Conservation (phyloP, 2,329 filamentous ascomycete genomes). For the Phoma sp. region DNA sequence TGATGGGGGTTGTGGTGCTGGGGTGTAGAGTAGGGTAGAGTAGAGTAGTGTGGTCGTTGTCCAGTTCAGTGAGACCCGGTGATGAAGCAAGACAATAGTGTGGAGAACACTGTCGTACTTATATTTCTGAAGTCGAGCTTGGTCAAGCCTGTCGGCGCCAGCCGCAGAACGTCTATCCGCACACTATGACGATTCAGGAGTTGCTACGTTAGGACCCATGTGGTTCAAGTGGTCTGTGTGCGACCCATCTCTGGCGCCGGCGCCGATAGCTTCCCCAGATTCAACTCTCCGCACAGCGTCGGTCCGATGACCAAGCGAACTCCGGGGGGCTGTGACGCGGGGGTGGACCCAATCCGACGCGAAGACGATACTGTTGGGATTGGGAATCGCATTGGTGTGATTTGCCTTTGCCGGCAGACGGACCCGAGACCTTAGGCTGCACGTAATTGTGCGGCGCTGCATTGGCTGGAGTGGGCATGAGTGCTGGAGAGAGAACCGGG, state of each 20-base stretch:
- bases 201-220: slow-evolving; percentile 12
- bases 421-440: slow-evolving; percentile 3
- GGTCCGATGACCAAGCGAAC: slow-evolving; percentile 11
- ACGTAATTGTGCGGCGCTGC: neutral
- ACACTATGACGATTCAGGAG: neutral
- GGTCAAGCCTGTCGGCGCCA: neutral
- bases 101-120: slow-evolving; percentile 16
- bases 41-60: slow-evolving; percentile 2
- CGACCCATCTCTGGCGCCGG: neutral
- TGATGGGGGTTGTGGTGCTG: neutral
- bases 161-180: neutral
- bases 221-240: neutral
- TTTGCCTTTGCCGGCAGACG: neutral
- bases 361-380: neutral
- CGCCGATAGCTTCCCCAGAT: slow-evolving; percentile 13
- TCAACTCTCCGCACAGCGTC: slow-evolving; percentile 1
- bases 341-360: slow-evolving; percentile 3
- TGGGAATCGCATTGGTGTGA: neutral
- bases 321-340: slow-evolving; percentile 12
- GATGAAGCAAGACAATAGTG: slow-evolving; percentile 1
- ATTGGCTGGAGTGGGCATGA: slow-evolving; percentile 2
- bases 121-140: slow-evolving; percentile 4
- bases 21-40: neutral
- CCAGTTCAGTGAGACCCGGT: slow-evolving; percentile 6
- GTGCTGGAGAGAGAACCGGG: neutral